Base-by-base conservation (phyloP, 192 early-diverging fungal species). In the Ambispora gerdemannii region DNA sequence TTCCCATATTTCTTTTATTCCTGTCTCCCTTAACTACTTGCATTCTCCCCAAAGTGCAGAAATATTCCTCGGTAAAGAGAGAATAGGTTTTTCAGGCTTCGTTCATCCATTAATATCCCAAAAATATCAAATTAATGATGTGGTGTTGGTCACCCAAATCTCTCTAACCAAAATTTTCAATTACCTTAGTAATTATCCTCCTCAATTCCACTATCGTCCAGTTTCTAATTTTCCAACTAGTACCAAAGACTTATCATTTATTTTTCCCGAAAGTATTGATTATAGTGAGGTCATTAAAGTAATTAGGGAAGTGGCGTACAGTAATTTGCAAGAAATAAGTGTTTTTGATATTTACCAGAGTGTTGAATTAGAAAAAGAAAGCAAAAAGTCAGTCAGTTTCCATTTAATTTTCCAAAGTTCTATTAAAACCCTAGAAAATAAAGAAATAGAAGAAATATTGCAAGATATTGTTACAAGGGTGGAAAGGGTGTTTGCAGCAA, bases 331-430 rank as follows among this genome's bases (percentile, higher is more conserved):
- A 32, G 60, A 62, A 62, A 34, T 36, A 32, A 32, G 13, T 2
- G 6, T 62, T 15, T 62, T 62, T 33, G 60, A 62, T 62, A 33
- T 34, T 62, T 62, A 62, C 15, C 60, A 34, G n/a, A 62, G n/a
- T 62, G 2, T 4, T 8, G 30, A 62, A 56, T 22, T 56, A 19
- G 60, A 34, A 62, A 30, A 62, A 62, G 35, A 33, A 31, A 20
- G 15, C 2, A 33, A 62, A 32, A 62, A 62, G 35, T 62, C 60
- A 62, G 32, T 62, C 1, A 62, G 32, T 62, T 62, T 62, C 15
- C 60, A 22, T 33, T 32, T 62, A 34, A 19, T 31, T 62, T 62
- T 62, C 15, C 60, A 62, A 62, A 62, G 35, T 62, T 36, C 32
- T 4, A 33, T 19, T 15, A 1, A 20, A 3, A 62, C 60, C 2